Evolutionary conservation across 2,329 filamentous ascomycete species (phyloP).

Genomic region (Curvularia sp.): DNA sequence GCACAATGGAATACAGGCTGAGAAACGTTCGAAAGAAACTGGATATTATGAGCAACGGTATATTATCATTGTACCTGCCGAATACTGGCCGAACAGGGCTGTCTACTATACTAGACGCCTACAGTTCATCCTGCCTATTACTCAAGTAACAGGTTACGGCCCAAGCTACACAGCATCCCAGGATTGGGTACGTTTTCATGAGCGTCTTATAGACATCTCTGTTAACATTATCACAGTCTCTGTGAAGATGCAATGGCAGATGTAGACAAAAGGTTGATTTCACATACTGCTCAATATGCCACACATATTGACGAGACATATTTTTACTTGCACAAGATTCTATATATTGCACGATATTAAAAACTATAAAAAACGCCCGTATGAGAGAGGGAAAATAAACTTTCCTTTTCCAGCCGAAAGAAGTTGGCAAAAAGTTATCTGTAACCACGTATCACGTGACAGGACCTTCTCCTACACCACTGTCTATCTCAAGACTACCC

Average conservation of each 20-base stretch:
- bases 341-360: no score
- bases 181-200: neutral
- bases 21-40: neutral
- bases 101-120: neutral
- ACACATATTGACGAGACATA: no score
- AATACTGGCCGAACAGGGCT: neutral
- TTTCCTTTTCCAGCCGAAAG: no score
- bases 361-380: no score
- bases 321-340: no score
- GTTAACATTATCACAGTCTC: neutral
- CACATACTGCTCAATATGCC: no score
- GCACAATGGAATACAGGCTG: neutral
- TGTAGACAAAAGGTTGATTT: neutral
- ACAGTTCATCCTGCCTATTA: neutral
- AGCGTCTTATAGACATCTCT: neutral
- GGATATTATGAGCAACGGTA: neutral
- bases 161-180: neutral
- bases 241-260: neutral
- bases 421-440: no score
- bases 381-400: no score
- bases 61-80: neutral
- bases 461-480: neutral
- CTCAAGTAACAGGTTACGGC: neutral
- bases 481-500: neutral
- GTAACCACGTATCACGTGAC: constrained; percentile 3